Percentiles rank a stretch among this genome's conserved stretches.
phyloP scores from a whole-genome alignment of 371 early-diverging fungal genomes.

The Amoeboaphelidium protococcarum region DNA sequence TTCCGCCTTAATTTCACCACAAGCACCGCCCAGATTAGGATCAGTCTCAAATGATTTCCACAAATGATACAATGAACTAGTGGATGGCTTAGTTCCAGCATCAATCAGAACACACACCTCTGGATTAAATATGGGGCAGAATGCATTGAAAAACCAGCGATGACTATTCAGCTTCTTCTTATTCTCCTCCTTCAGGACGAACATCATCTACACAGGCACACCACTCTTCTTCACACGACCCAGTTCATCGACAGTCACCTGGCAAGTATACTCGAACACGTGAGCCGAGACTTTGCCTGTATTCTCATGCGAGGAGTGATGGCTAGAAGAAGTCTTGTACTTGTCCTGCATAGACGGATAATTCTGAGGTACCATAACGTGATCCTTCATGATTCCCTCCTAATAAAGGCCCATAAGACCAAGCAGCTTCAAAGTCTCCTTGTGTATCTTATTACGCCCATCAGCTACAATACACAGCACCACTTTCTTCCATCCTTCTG shows the following conservation, averaged over 20 bases:
- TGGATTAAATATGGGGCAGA: conserved; percentile 5
- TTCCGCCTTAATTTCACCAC: conserved; percentile 74
- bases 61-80: conserved; percentile 28
- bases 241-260: conserved; percentile 35
- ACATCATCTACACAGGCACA: conserved; percentile 47
- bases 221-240: conserved; percentile 27
- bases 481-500: conserved; percentile 63
- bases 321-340: no score
- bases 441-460: conserved; percentile 46
- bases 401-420: conserved; percentile 70
- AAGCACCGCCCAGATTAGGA: conserved; percentile 53
- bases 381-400: conserved; percentile 37
- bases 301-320: no score
- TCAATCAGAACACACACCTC: conserved; percentile 2
- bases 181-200: conserved; percentile 64
- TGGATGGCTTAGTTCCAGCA: conserved; percentile 33
- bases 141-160: conserved; percentile 45
- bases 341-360: no score
- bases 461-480: conserved; percentile 66
- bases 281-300: conserved; percentile 28
- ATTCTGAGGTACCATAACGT: no score
- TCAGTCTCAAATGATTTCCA: conserved; percentile 55
- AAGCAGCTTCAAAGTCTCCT: conserved; percentile 43
- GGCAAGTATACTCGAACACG: conserved; percentile 74
- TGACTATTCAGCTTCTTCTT: conserved; percentile 62